Evolutionary conservation across 192 early-diverging fungal species (phyloP), one percentile per base, ranked within the genome.

Genomic region (Linnemannia exigua): DNA sequence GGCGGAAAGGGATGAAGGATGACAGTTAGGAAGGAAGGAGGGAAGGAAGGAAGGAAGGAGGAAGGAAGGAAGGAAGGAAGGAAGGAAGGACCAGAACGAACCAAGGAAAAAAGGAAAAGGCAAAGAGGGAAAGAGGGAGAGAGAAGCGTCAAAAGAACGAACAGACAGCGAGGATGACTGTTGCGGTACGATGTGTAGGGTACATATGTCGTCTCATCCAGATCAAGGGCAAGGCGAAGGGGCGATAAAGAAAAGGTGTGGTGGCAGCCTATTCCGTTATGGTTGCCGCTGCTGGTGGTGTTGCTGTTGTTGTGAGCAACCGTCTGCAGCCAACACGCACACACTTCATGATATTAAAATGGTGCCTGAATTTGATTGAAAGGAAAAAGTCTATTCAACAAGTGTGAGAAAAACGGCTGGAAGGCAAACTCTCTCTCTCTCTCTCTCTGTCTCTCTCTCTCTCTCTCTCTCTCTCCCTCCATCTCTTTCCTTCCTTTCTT

Each of bases 361-460:
- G 58, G 58, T 63, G 58, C 58, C 58, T 63, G 58, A 63, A 63
- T 63, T 63, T 63, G 15, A 67, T 28, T 35, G 17, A 16, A 67
- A 67, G 35, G 67, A 37, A 22, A 68, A 19, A 68, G 33, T n/a
- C n/a, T n/a, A n/a, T n/a, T n/a, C n/a, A n/a, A n/a, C n/a, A 44
- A 70, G 38, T 70, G 68, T 36, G 68, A 70, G 37, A 70, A 41
- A 70, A 36, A 70, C 68, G 36, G 38, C 33, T 12, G 68, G 36
- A 36, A n/a, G 33, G 33, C 68, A 38, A 36, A 9, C 68, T 25
- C 36, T 70, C 1, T 31, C 52, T 20, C 22, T 61, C 58, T 31
- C 8, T 1, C 0, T 54, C n/a, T 25, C 11, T 28, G 9, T 58
- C 5, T 58, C n/a, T 51, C 50, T 51, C 3, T 19, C 5, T 25